These are phyloP conservation scores for Ophiostoma himal-ulmi DNA, from an alignment of 2,329 filamentous ascomycete species.

Conservation along the genomic window DNA sequence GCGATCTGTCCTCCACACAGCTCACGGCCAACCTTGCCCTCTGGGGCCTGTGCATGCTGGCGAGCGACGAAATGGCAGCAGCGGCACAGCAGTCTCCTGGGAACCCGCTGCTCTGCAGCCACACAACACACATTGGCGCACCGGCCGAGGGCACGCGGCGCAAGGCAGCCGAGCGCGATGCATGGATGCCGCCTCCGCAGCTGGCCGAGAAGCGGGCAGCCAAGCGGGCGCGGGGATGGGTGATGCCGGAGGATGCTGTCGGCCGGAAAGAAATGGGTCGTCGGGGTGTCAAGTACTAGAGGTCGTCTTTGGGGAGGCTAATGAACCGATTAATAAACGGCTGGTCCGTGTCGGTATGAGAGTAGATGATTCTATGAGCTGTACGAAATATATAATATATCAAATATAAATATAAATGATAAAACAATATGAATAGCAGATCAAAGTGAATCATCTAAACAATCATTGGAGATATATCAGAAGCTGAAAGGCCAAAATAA, in stretches of 20 bases:
- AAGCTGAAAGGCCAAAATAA: no score
- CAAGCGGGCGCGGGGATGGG: constrained; percentile 68
- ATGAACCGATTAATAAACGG: constrained; percentile 6
- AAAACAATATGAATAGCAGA: background rate
- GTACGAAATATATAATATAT: background rate
- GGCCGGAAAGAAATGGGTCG: constrained; percentile 66
- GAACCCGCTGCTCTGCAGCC: constrained; percentile 37
- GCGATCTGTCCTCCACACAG: constrained; percentile 31
- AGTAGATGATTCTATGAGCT: background rate
- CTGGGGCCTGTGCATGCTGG: constrained; percentile 62
- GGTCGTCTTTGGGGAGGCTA: background rate
- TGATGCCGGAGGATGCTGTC: constrained; percentile 67
- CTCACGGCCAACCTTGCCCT: constrained; percentile 68
- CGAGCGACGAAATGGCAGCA: constrained; percentile 31
- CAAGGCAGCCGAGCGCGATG: constrained; percentile 63
- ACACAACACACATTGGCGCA: constrained; percentile 65
- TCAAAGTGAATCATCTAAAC: background rate
- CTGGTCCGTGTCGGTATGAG: constrained; percentile 7
- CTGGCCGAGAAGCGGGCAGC: constrained; percentile 69
- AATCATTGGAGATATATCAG: no score
- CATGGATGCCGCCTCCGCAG: constrained; percentile 70
- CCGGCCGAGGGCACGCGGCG: constrained; percentile 66
- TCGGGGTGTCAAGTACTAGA: constrained; percentile 44
- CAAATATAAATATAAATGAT: background rate
- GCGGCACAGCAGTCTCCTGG: constrained; percentile 40